Conservation (phyloP, 192 early-diverging fungal genomes). For the Dispira simplex region DNA sequence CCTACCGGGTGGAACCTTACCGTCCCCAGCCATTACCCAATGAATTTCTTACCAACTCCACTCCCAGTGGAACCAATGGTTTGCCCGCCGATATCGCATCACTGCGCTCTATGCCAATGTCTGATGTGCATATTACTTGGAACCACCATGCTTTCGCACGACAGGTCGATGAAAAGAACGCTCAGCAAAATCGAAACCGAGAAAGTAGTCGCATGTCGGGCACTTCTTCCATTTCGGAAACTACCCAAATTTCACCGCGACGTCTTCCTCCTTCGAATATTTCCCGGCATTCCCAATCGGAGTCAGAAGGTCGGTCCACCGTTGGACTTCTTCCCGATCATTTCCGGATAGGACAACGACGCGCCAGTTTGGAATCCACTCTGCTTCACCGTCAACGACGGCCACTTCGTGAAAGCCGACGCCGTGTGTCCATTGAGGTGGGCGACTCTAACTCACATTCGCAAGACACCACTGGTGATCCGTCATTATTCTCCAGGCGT, state of each 20-base stretch:
- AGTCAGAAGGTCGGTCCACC: neutral
- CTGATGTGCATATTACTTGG: neutral
- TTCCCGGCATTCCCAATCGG: neutral
- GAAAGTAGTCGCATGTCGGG: neutral
- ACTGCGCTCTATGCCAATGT: neutral
- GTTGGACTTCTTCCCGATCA: neutral
- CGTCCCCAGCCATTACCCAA: neutral
- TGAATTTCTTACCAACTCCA: neutral
- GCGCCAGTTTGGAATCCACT: too few species aligned
- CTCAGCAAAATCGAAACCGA: neutral
- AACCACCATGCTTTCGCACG: neutral
- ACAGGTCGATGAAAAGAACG: neutral
- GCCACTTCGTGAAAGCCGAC: neutral
- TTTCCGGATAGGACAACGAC: neutral
- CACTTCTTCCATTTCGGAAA: neutral
- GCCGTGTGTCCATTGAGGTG: neutral
- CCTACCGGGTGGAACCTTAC: conserved; percentile 3
- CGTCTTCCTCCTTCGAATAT: neutral
- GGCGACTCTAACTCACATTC: neutral
- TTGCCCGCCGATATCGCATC: neutral
- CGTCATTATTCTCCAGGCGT: neutral
- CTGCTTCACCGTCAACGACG: neutral
- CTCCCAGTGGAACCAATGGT: neutral
- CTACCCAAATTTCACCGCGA: neutral
- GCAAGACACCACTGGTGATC: neutral